A percentile compares a stretch with the other conserved stretches of the same genome.
phyloP scores from a whole-genome alignment of 2,329 filamentous ascomycete genomes.

The Ascochyta lentis region DNA sequence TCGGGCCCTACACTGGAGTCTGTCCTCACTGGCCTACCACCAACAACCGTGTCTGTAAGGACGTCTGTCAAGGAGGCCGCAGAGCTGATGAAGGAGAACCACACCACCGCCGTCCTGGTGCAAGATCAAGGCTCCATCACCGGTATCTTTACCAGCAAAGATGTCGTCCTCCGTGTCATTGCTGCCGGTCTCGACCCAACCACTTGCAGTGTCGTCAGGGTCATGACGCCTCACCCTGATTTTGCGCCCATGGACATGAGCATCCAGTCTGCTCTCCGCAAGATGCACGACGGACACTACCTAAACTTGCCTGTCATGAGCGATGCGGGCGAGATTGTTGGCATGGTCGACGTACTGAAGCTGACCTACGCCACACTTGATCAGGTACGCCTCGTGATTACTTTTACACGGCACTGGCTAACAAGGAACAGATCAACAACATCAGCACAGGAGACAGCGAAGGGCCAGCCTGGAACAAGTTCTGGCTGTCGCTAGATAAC shows the following conservation, averaged over 20 bases:
- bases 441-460: conserved; percentile 89
- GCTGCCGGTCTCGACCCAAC: conserved; percentile 92
- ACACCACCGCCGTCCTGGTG: conserved; percentile 93
- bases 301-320: conserved; percentile 99
- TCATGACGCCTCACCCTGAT: conserved; percentile 99
- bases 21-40: conserved; percentile 88
- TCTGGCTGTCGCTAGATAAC: conserved; percentile 95
- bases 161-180: conserved; percentile 97
- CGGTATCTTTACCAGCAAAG: conserved; percentile 99
- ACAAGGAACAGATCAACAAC: conserved; percentile 71
- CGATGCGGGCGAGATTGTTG: conserved; percentile 93
- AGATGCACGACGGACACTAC: conserved; percentile 99
- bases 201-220: conserved; percentile 95
- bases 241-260: conserved; percentile 99
- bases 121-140: conserved; percentile 97
- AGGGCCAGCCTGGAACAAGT: conserved; percentile 99
- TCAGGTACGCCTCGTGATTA: conserved; percentile 65
- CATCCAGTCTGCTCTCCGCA: conserved; percentile 94
- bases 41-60: conserved; percentile 91
- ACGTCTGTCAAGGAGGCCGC: conserved; percentile 97
- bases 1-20: conserved; percentile 95
- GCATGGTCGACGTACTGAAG: conserved; percentile 99
- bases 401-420: conserved; percentile 6
- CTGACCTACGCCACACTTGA: conserved; percentile 97
- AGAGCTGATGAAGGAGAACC: conserved; percentile 96